Conservation (phyloP, 305 asterid species). For the Solanum hybrid region DNA sequence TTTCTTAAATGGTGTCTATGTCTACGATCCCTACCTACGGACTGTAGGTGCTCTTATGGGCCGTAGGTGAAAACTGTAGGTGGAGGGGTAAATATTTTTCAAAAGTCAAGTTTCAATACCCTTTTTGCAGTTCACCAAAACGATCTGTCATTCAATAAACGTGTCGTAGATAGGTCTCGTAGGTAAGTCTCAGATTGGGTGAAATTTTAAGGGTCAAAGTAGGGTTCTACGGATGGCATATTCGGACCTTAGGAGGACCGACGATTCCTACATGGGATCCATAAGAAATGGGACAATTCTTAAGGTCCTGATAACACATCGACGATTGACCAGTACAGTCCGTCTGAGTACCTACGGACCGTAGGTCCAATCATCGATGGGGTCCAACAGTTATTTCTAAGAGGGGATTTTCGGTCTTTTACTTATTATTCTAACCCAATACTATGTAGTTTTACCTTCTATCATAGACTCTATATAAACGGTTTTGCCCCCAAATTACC, state of each 20-base stretch:
- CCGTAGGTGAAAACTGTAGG: neutral
- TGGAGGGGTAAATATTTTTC: neutral
- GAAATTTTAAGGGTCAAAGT: neutral
- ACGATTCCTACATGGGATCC: neutral
- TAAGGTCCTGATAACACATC: neutral
- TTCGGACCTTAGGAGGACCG: neutral
- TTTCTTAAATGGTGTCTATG: neutral
- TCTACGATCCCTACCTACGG: neutral
- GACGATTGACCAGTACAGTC: neutral
- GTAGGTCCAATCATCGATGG: neutral
- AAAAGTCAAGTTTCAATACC: neutral
- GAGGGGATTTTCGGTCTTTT: neutral
- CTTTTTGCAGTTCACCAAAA: neutral
- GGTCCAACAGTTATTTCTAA: no score
- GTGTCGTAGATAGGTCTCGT: neutral
- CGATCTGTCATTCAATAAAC: neutral
- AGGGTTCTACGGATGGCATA: neutral
- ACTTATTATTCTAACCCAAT: no score
- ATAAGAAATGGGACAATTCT: neutral
- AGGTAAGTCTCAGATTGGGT: neutral
- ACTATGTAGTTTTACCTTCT: neutral
- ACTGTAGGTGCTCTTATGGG: neutral
- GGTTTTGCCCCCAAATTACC: neutral
- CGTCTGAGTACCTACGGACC: neutral
- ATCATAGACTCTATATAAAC: neutral